A percentile compares a stretch with the other conserved stretches of the same genome.
Conservation (phyloP, 371 early-diverging fungal genomes). For the Rhizopus microsporus region DNA sequence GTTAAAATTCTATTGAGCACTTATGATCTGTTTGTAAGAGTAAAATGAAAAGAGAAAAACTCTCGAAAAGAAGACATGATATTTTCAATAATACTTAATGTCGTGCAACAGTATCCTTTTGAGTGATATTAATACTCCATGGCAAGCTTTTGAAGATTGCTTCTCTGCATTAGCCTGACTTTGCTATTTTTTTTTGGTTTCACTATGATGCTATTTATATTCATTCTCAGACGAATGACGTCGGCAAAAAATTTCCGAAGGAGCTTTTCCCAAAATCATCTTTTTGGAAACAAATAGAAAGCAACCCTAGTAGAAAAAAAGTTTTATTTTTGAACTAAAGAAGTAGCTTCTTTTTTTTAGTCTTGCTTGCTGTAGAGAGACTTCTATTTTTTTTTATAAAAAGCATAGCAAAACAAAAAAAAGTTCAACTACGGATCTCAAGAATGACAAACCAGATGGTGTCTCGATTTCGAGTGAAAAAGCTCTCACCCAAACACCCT, state of each 20-base stretch:
- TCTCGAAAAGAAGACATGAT: not conserved
- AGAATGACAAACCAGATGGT: constrained; percentile 44
- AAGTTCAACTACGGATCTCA: not conserved
- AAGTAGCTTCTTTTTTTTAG: constrained; percentile 1
- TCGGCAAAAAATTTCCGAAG: not conserved
- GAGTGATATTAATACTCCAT: not conserved
- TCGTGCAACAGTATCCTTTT: constrained; percentile 4
- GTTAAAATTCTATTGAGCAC: constrained; percentile 15
- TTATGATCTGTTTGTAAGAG: constrained; percentile 16
- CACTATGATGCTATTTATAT: not conserved
- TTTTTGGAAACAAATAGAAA: not conserved
- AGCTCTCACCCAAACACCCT: constrained; percentile 63
- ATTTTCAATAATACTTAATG: not conserved
- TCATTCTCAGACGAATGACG: not conserved
- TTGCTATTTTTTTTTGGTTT: not conserved
- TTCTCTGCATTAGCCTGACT: not conserved
- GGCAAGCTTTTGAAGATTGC: constrained; percentile 4
- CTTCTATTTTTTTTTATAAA: constrained; percentile 1
- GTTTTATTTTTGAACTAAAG: constrained; percentile 5
- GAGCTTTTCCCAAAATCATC: not conserved
- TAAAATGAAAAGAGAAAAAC: constrained; percentile 5
- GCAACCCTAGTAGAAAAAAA: constrained; percentile 7
- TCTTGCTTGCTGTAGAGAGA: too few species aligned
- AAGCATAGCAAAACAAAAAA: not conserved
- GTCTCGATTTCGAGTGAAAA: constrained; percentile 67